Evolutionary conservation across 306 rosid species (phyloP).

Genomic region (Chamaecrista fasciculata): DNA sequence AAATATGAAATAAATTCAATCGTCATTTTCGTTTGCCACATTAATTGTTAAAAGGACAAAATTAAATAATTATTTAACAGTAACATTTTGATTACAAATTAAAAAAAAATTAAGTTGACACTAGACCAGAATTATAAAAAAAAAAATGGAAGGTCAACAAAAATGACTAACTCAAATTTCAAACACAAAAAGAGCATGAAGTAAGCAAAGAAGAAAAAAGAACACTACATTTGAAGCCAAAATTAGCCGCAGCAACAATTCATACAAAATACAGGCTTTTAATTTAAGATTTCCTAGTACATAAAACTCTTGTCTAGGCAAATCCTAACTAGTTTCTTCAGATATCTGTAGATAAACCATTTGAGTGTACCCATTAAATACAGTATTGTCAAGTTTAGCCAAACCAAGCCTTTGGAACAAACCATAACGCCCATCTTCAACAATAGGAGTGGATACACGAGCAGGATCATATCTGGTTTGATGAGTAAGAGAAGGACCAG

Average conservation of each 20-base stretch:
- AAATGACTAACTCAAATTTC: constrained; percentile 23
- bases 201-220: neutral
- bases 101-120: no score
- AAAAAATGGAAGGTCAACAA: constrained; percentile 10
- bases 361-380: constrained; percentile 97
- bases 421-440: constrained; percentile 91
- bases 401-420: constrained; percentile 84
- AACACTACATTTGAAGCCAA: constrained; percentile 38
- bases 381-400: constrained; percentile 61
- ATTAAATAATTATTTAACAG: no score
- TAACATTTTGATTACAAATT: no score
- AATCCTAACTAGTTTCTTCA: constrained; percentile 45
- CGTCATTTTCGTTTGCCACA: no score
- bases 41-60: no score
- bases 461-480: constrained; percentile 98
- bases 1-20: no score
- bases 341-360: constrained; percentile 96
- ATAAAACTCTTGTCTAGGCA: constrained; percentile 32
- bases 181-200: constrained; percentile 3
- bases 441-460: constrained; percentile 71
- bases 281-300: constrained; percentile 26
- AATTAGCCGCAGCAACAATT: constrained; percentile 33
- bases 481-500: constrained; percentile 98
- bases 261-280: constrained; percentile 29
- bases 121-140: constrained; percentile 18